phyloP scores from a whole-genome alignment of 2,329 filamentous ascomycete genomes.

The Neopestalotiopsis sp. region DNA sequence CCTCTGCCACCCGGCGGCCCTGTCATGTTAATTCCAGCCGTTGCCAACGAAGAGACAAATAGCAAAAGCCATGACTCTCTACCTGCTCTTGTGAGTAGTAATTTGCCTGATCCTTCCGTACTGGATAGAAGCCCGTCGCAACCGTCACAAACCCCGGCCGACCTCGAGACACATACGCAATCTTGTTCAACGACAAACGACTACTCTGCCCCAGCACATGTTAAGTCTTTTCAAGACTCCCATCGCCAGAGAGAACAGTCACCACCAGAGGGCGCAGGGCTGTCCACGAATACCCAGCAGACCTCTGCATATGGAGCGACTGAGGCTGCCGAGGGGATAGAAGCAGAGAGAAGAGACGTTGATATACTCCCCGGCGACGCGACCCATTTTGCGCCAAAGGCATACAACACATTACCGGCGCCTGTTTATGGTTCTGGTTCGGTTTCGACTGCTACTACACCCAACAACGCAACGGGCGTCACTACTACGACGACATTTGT shows the following conservation, averaged over 20 bases:
- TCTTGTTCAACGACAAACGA: slow-evolving; percentile 8
- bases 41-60: slow-evolving; percentile 31
- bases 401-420: slow-evolving; percentile 7
- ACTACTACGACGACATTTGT: not conserved
- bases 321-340: slow-evolving; percentile 8
- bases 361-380: slow-evolving; percentile 11
- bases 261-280: slow-evolving; percentile 16
- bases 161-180: slow-evolving; percentile 11
- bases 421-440: not conserved
- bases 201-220: slow-evolving; percentile 30
- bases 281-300: not conserved
- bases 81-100: slow-evolving; percentile 18
- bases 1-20: not conserved
- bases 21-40: slow-evolving; percentile 33
- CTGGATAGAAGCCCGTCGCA: slow-evolving; percentile 27
- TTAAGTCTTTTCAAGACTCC: slow-evolving; percentile 32
- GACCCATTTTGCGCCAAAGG: slow-evolving; percentile 4
- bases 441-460: not conserved
- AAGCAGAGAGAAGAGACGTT: slow-evolving; percentile 14
- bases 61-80: slow-evolving; percentile 19
- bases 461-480: not conserved
- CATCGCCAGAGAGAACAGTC: slow-evolving; percentile 25
- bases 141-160: slow-evolving; percentile 30
- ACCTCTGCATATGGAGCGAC: slow-evolving; percentile 14
- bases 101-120: slow-evolving; percentile 11